These are phyloP conservation scores for Cladochytrium tenue DNA, from an alignment of 371 early-diverging fungal species.

Conservation along the genomic window DNA sequence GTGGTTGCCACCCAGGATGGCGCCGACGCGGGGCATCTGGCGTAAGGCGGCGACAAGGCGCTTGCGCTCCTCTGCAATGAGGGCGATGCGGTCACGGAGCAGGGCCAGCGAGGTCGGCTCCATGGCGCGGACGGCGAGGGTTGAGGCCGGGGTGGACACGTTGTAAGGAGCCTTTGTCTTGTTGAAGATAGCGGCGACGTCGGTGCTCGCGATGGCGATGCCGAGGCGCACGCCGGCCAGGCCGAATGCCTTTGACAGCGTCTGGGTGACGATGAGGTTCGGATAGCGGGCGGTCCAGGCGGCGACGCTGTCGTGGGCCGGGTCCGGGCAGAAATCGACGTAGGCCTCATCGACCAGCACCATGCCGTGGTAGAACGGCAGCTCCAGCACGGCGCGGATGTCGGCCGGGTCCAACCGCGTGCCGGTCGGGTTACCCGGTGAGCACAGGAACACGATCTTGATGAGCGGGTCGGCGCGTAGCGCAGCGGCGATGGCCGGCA, in stretches of 20 bases:
- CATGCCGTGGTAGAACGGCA: constrained; percentile 67
- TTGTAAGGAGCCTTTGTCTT: constrained; percentile 98
- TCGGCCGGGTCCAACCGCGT: constrained; percentile 70
- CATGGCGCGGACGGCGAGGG: constrained; percentile 77
- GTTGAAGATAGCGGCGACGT: constrained; percentile 84
- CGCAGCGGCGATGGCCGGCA: constrained; percentile 57
- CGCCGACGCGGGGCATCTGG: constrained; percentile 59
- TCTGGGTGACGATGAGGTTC: constrained; percentile 94
- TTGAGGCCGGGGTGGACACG: constrained; percentile 83
- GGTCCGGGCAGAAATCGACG: constrained; percentile 81
- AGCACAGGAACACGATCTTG: constrained; percentile 91
- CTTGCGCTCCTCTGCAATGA: constrained; percentile 66
- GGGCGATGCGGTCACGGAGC: constrained; percentile 63
- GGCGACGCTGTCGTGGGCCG: constrained; percentile 64
- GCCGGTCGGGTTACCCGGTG: constrained; percentile 98
- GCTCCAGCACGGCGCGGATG: constrained; percentile 74
- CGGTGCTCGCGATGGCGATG: constrained; percentile 77
- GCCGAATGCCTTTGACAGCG: constrained; percentile 95
- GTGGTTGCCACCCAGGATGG: constrained; percentile 81
- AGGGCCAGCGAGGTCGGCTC: constrained; percentile 66
- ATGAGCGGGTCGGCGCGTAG: constrained; percentile 70
- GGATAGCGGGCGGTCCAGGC: constrained; percentile 79
- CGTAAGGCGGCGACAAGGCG: constrained; percentile 60
- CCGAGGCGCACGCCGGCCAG: constrained; percentile 92
- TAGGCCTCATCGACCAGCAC: constrained; percentile 98